Evolutionary conservation across 2,329 filamentous ascomycete genomes (phyloP), one percentile per base, ranked within the genome.

Genomic region (Epichloe gansuensis): DNA sequence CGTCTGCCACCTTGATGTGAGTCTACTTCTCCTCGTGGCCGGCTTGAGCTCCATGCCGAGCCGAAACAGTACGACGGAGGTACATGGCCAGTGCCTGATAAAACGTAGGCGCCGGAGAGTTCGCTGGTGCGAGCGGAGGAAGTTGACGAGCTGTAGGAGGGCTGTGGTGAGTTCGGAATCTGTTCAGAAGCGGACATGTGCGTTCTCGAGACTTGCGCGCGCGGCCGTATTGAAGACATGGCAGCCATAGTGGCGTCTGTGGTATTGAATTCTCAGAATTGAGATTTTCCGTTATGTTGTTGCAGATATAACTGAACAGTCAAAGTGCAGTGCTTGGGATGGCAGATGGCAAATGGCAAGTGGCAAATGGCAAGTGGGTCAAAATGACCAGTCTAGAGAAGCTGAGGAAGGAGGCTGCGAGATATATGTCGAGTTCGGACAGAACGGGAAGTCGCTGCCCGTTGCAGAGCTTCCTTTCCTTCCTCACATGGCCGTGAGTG

Each of bases 101-200:
- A 25, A n/a, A 49, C 48, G 25, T 48, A 42, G 15, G 54, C 38
- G 3, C 48, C 43, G 34, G 54, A 55, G 7, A 55, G 48, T 23
- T 47, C 39, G 34, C 51, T 53, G 13, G 43, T 34, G 5, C 44
- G 23, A 23, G 48, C 42, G 8, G 54, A 53, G 6, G 54, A 53
- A 3, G 7, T 11, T 2, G 35, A 52, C 3, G 48, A 54, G 41
- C 34, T 5, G 39, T 21, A 45, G 3, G 45, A 52, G 13, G 42
- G 49, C 4, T 28, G 25, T 9, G 42, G 21, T 4, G 49, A 21
- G 8, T 9, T n/a, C 7, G 42, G 13, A 21, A 3, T 23, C 15
- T 45, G 43, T 37, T 42, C 25, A 38, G 41, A 35, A 8, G 15
- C 34, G 5, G 15, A 37, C 15, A 28, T 31, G 4, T 45, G 31